These are phyloP conservation scores for Stemphylium vesicarium DNA, from an alignment of 2,329 filamentous ascomycete genomes.

Conservation along the genomic window DNA sequence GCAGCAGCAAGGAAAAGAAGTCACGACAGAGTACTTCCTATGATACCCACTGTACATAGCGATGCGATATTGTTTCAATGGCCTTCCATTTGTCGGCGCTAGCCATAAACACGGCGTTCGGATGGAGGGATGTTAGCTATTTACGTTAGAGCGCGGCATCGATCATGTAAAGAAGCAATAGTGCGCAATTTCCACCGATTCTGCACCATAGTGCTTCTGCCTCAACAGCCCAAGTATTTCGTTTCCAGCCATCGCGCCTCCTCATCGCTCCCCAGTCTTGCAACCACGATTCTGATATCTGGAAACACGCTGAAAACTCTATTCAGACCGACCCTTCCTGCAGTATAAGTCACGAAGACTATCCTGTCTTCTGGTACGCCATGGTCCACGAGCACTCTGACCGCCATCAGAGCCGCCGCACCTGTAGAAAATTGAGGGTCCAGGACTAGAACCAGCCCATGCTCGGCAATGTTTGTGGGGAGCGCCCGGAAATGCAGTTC, in stretches of 20 bases:
- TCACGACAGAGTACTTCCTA: slow-evolving; percentile 71
- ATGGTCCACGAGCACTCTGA: slow-evolving; percentile 93
- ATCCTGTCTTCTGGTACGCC: slow-evolving; percentile 85
- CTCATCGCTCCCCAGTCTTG: slow-evolving; percentile 78
- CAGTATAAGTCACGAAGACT: slow-evolving; percentile 91
- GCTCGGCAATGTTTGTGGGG: slow-evolving; percentile 70
- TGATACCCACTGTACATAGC: slow-evolving; percentile 54
- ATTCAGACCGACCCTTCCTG: slow-evolving; percentile 82
- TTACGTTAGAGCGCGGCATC: slow-evolving; percentile 7
- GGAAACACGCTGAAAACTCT: slow-evolving; percentile 89
- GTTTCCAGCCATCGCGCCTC: slow-evolving; percentile 90
- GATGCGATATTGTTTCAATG: slow-evolving; percentile 13
- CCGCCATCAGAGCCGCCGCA: slow-evolving; percentile 86
- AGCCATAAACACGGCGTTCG: slow-evolving; percentile 15
- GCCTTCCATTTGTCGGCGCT: slow-evolving; percentile 25
- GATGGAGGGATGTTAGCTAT: slow-evolving; percentile 12
- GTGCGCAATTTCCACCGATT: background rate
- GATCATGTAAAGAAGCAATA: slow-evolving; percentile 4
- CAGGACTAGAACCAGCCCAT: slow-evolving; percentile 83
- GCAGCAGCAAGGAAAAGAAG: slow-evolving; percentile 74
- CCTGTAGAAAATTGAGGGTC: slow-evolving; percentile 96
- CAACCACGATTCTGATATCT: slow-evolving; percentile 83
- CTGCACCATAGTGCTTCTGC: background rate
- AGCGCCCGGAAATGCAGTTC: slow-evolving; percentile 90
- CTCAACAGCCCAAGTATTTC: slow-evolving; percentile 86